These are phyloP conservation scores for Globisporangium barbulae DNA, from an alignment of 352 stramenopile genomes.

Conservation along the genomic window DNA sequence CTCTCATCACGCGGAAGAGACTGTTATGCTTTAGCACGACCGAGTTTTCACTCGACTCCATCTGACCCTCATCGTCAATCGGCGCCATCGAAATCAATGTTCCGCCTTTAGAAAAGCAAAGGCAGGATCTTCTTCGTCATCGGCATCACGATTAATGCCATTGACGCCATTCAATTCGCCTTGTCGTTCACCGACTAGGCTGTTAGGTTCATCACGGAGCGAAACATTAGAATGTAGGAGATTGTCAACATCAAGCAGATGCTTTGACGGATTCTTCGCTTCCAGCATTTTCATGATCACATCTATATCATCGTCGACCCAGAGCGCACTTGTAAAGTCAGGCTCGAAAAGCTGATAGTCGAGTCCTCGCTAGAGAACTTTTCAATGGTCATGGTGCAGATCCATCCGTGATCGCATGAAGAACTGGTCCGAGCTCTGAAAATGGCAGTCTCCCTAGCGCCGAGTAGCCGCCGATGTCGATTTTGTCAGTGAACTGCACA, in stretches of 20 bases:
- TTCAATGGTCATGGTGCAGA: neutral
- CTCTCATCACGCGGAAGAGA: slow-evolving; percentile 9
- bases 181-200: neutral
- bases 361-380: slow-evolving; percentile 12
- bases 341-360: neutral
- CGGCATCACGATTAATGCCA: neutral
- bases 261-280: slow-evolving; percentile 16
- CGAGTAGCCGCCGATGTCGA: neutral
- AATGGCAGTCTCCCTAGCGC: neutral
- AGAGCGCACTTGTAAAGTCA: neutral
- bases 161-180: neutral
- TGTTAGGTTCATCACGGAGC: neutral
- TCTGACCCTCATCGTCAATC: neutral
- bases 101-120: neutral
- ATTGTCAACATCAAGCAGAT: slow-evolving; percentile 22
- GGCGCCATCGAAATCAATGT: neutral
- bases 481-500: neutral
- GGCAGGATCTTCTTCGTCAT: neutral
- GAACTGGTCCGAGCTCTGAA: neutral
- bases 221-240: neutral
- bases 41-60: neutral
- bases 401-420: neutral
- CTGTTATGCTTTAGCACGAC: neutral
- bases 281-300: slow-evolving; percentile 23
- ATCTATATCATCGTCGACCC: slow-evolving; percentile 15